Conservation (phyloP, 306 rosid species). For the Corylus avellana region DNA sequence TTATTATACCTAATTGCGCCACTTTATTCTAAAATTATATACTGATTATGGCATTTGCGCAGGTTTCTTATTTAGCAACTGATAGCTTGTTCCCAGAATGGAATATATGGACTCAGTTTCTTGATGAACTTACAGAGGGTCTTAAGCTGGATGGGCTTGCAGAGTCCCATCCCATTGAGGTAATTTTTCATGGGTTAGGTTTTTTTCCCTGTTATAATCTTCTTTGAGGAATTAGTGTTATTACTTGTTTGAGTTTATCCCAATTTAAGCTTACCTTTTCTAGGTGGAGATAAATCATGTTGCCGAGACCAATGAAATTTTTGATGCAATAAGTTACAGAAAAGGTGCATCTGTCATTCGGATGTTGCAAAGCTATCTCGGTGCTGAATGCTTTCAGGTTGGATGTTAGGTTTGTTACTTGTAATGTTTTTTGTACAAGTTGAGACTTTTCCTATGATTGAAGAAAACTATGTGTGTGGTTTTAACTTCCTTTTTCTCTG, state of each 20-base stretch:
- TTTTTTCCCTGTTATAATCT: constrained; percentile 8
- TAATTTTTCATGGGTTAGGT: constrained; percentile 25
- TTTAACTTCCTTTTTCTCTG: too few relatives aligned
- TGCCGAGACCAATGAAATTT: constrained; percentile 82
- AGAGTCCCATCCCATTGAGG: constrained; percentile 98
- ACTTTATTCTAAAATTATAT: constrained; percentile 6
- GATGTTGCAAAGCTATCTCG: constrained; percentile 97
- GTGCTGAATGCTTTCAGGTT: constrained; percentile 91
- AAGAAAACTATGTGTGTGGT: background rate
- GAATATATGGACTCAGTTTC: constrained; percentile 96
- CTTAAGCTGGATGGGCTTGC: constrained; percentile 88
- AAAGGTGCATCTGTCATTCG: constrained; percentile 95
- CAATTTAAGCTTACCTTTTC: constrained; percentile 22
- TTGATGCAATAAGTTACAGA: constrained; percentile 88
- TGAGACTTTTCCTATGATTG: background rate
- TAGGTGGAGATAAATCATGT: constrained; percentile 97
- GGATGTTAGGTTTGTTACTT: constrained; percentile 28
- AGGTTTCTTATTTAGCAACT: constrained; percentile 91
- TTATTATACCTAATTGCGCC: background rate
- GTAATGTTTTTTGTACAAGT: too few relatives aligned
- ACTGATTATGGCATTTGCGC: constrained; percentile 16
- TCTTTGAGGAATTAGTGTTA: constrained; percentile 12
- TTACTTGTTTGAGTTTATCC: constrained; percentile 3
- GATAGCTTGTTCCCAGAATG: constrained; percentile 92
- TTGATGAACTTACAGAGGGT: constrained; percentile 66